Evolutionary conservation across 2,329 filamentous ascomycete genomes (phyloP), one percentile per base, ranked within the genome.

Genomic region (Fusarium humuli): DNA sequence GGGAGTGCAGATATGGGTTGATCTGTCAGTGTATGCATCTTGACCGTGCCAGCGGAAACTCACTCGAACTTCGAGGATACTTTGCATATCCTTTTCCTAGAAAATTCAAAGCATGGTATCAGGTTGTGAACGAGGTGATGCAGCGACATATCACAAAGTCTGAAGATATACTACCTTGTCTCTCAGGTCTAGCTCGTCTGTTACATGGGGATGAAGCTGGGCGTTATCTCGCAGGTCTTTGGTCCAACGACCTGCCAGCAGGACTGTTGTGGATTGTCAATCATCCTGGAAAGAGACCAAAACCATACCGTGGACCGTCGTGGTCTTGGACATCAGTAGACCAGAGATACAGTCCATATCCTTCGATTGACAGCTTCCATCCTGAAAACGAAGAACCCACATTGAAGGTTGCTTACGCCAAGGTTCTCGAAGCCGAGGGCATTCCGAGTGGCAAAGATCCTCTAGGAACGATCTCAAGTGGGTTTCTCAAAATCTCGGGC

Each of bases 141-240:
- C 34, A 37, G 18, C 18, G 34, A 37, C 34, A 37, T n/a, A 37
- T 37, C 3, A 37, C 34, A 0, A 37, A 37, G 0, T 6, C 34
- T 4, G 34, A 37, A 37, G 34, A 37, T 1, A 37, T 37, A n/a
- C 6, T 37, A 0, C 34, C 34, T n/a, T 37, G 34, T 7, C 34
- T 37, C 18, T 37, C 34, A 12, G 34, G 34, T 0, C 10, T 37
- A 4, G 34, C 34, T 0, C 3, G 34, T 0, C 34, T 37, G 0
- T 4, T 37, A 5, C 34, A n/a, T 4, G 34, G 34, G 6, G 0
- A n/a, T 7, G 34, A 37, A 7, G 34, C 18, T 12, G 34, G 34
- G 4, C 3, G 18, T 0, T 37, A 37, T 37, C 6, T 37, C 0
- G 34, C 34, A 7, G 34, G 34, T 3, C 34, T 37, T 37, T 37